These are phyloP conservation scores for Tolypocladium pustulatum DNA, from an alignment of 2,329 filamentous ascomycete genomes.

Conservation along the genomic window DNA sequence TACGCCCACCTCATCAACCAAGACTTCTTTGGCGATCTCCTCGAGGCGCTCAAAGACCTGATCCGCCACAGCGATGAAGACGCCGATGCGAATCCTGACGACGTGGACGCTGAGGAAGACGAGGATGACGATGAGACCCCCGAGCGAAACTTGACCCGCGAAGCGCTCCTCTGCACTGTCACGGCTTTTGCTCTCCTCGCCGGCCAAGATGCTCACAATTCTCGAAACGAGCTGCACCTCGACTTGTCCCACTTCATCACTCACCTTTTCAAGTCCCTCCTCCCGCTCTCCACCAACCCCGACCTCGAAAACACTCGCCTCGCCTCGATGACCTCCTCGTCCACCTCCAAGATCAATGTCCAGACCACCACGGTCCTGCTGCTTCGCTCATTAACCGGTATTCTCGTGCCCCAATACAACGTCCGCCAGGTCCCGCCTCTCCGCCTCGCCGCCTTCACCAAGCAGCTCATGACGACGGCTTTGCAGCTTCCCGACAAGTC, in stretches of 20 bases:
- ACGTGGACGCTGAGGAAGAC: slow-evolving; percentile 26
- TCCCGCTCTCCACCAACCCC: slow-evolving; percentile 67
- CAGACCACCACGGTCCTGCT: slow-evolving; percentile 91
- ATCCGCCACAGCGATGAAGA: slow-evolving; percentile 63
- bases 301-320: slow-evolving; percentile 68
- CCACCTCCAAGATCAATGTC: slow-evolving; percentile 68
- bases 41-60: slow-evolving; percentile 89
- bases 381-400: slow-evolving; percentile 71
- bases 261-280: slow-evolving; percentile 80
- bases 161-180: slow-evolving; percentile 86
- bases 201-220: slow-evolving; percentile 84
- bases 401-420: slow-evolving; percentile 67
- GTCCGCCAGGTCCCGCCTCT: slow-evolving; percentile 68
- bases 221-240: slow-evolving; percentile 69
- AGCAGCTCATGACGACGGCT: slow-evolving; percentile 73
- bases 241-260: slow-evolving; percentile 94
- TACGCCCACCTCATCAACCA: slow-evolving; percentile 98
- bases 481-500: slow-evolving; percentile 90
- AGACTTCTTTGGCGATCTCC: slow-evolving; percentile 93
- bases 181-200: slow-evolving; percentile 95
- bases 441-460: slow-evolving; percentile 83
- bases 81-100: slow-evolving; percentile 31
- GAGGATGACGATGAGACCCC: slow-evolving; percentile 32
- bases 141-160: slow-evolving; percentile 66
- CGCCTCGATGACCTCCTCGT: slow-evolving; percentile 26